Evolutionary conservation across 164 flowering plant genomes (phyloP), one percentile per base, ranked within the genome.

Genomic region (Pachysandra terminalis): DNA sequence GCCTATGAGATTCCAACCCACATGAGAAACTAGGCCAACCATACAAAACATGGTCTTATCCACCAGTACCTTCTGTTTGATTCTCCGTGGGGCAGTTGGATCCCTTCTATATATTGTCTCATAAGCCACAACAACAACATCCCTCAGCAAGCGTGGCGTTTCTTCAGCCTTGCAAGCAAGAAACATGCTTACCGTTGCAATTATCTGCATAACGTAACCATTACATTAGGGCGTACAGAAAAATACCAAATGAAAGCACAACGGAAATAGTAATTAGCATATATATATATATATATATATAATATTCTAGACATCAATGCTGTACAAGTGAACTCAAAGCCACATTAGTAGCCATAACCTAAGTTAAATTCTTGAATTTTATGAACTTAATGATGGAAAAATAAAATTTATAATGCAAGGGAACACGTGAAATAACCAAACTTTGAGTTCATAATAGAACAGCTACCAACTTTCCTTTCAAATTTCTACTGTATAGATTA

Each of bases 101-200:
- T 85, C 86, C 78, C 77, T 68, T 67, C 70, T 79, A 59, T 82
- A 68, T 19, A 73, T 75, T 23, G 79, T 58, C 65, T 85, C 88
- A 76, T 87, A 87, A 41, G 91, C 80, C 66, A 78, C 84, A 32
- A 87, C 65, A 65, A 81, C 64, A 64, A 86, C 76, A 75, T 84
- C 86, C 60, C 9, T 71, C 64, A 87, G 73, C 35, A 64, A 61
- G 48, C 91, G 82, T 10, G 89, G 86, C 60, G 86, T 81, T 64
- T 85, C 96, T 76, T 84, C 88, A 27, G 71, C 73, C 69, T 90
- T 90, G 71, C 86, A 63, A 60, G 87, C 89, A 59, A 87, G 88
- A 78, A 90, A 90, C 81, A 86, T 77, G 81, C 89, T 63, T 9
- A 65, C 87, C 51, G 85, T 79, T 49, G 89, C 92, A 73, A 90